phyloP scores from a whole-genome alignment of 208 protist species.

The Leishmania turanica region DNA sequence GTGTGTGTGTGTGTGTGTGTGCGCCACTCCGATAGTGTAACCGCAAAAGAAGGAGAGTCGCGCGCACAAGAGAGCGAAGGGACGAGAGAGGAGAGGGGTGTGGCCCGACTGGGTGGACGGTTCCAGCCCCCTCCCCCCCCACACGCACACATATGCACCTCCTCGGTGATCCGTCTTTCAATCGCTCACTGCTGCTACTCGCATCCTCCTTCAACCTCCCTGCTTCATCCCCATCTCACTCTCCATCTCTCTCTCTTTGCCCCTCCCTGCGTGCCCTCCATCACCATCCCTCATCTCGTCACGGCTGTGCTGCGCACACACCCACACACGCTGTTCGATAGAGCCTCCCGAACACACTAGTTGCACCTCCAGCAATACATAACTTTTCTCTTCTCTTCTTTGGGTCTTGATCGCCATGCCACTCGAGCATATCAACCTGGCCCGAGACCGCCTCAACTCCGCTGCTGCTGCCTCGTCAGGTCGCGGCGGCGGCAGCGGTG shows the following conservation, averaged over 20 bases:
- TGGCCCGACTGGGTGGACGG: no score
- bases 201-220: background rate
- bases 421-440: slow-evolving; percentile 71
- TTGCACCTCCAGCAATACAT: background rate
- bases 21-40: no score
- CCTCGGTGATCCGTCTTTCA: background rate
- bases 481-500: background rate
- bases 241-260: background rate
- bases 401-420: slow-evolving; percentile 34
- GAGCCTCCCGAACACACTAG: background rate
- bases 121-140: no score
- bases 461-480: background rate
- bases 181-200: background rate
- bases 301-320: background rate
- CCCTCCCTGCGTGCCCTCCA: background rate
- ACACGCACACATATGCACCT: background rate
- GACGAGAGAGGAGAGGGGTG: no score
- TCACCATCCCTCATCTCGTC: background rate
- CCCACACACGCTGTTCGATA: slow-evolving; percentile 10
- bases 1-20: no score
- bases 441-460: slow-evolving; percentile 7
- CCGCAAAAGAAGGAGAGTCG: no score
- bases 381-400: slow-evolving; percentile 5
- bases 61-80: no score
- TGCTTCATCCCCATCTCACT: background rate